Base-by-base conservation (phyloP, 2,329 filamentous ascomycete genomes). In the Penicillium sp. region DNA sequence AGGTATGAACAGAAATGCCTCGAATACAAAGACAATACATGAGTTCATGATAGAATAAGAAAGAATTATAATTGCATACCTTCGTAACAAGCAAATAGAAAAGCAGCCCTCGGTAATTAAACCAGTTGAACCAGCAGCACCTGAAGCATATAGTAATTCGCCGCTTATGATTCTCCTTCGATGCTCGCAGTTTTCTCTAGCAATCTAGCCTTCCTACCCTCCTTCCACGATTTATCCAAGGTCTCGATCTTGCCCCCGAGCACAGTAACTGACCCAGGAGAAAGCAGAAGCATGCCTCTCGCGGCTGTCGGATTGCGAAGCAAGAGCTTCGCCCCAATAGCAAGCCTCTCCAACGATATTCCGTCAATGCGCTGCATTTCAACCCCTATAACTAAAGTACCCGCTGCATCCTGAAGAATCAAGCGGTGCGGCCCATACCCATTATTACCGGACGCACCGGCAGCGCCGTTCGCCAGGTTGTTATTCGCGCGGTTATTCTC, bases 201-300 rank as follows among this genome's bases (percentile, higher is more conserved):
- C 56, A 97, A 71, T 59, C 84, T 82, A 45, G 79, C 81, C 70
- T 96, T 86, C 59, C 89, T 81, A 2, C 84, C 84, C 13, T 86
- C 84, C 43, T 80, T 79, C 93, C 93, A 97, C 7, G 79, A 79
- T 67, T 84, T 86, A 67, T 97, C 90, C 79, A 91, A 84, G 0
- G 78, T 78, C 51, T 97, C 91, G 41, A 97, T 82, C 75, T 90
- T 95, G 0, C 94, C 94, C 2, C 94, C 94, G n/a, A 97, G 73
- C 2, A 96, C 68, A n/a, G 83, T 80, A 50, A 85, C 86, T 53
- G 73, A 84, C 2, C 76, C 76, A 1, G 90, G 86, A 58, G 91
- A 87, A 18, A 99, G 77, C 72, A 97, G 75, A n/a, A 96, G 66
- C 46, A 89, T 82, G 0, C 91, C 94, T 52, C 93, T 81, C 5